phyloP scores from a whole-genome alignment of 1,139 yeast species.

The Yamadazyma spencermartinsiae region DNA sequence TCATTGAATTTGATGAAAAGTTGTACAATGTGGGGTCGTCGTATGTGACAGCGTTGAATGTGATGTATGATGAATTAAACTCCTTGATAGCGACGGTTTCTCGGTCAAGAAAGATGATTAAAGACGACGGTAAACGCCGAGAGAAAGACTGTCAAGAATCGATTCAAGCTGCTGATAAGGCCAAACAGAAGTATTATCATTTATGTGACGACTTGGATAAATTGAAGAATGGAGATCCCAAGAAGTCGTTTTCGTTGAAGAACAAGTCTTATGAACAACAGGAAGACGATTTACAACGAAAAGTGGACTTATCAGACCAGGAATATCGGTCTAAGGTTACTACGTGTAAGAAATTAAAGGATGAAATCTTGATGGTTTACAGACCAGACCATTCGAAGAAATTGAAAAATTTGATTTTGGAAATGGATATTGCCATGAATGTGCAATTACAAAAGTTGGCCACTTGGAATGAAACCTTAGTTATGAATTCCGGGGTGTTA shows the following conservation, averaged over 20 bases:
- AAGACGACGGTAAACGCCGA: slow-evolving; percentile 77
- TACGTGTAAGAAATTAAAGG: slow-evolving; percentile 70
- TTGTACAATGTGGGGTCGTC: slow-evolving; percentile 70
- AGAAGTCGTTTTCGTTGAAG: slow-evolving; percentile 76
- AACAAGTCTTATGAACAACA: slow-evolving; percentile 83
- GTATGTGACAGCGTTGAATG: slow-evolving; percentile 75
- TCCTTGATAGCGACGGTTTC: slow-evolving; percentile 71
- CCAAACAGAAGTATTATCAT: slow-evolving; percentile 76
- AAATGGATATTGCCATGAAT: slow-evolving; percentile 84
- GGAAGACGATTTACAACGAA: slow-evolving; percentile 83
- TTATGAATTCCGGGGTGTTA: slow-evolving; percentile 82
- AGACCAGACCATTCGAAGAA: slow-evolving; percentile 78
- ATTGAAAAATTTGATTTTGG: slow-evolving; percentile 75
- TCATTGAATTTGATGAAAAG: slow-evolving; percentile 77
- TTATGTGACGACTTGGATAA: slow-evolving; percentile 87
- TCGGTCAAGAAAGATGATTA: slow-evolving; percentile 68
- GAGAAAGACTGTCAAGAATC: slow-evolving; percentile 87
- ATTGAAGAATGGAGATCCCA: slow-evolving; percentile 79
- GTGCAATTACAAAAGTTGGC: slow-evolving; percentile 88
- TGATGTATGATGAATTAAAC: slow-evolving; percentile 83
- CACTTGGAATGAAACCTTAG: slow-evolving; percentile 79
- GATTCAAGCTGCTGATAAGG: slow-evolving; percentile 82
- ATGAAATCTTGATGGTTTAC: slow-evolving; percentile 66
- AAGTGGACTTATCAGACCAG: slow-evolving; percentile 80
- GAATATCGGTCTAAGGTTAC: slow-evolving; percentile 82